phyloP scores from a whole-genome alignment of 2,329 filamentous ascomycete genomes.

The Pyrenophora teres region DNA sequence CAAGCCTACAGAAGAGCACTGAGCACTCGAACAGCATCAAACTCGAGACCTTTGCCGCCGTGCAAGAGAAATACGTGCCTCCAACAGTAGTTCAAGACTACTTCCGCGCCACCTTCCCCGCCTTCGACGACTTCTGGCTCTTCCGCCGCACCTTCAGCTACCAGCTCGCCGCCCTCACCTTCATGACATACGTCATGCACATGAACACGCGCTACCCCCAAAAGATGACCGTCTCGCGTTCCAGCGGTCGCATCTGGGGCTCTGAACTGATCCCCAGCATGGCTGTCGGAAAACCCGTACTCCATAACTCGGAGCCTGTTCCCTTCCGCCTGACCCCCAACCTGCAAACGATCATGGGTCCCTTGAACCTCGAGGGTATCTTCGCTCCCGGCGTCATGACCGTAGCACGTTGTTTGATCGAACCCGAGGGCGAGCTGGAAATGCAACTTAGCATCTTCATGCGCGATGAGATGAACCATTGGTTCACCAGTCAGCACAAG shows the following conservation, averaged over 20 bases:
- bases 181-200: constrained; percentile 98
- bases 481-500: constrained; percentile 84
- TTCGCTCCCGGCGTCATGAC: constrained; percentile 96
- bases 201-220: constrained; percentile 96
- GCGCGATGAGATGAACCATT: constrained; percentile 96
- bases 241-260: constrained; percentile 91
- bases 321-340: constrained; percentile 98
- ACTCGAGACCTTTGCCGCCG: constrained; percentile 90
- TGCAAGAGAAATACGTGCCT: constrained; percentile 92
- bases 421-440: constrained; percentile 81
- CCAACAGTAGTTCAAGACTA: constrained; percentile 82
- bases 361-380: constrained; percentile 92
- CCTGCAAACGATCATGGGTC: constrained; percentile 93
- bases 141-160: constrained; percentile 98
- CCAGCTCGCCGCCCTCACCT: constrained; percentile 90
- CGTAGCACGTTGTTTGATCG: constrained; percentile 89
- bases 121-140: constrained; percentile 94
- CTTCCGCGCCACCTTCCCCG: constrained; percentile 85
- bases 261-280: constrained; percentile 92
- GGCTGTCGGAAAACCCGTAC: constrained; percentile 80
- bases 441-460: constrained; percentile 95
- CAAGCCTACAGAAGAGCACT: constrained; percentile 60
- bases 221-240: constrained; percentile 88
- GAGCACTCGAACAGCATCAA: constrained; percentile 75
- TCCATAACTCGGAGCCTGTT: constrained; percentile 93